Evolutionary conservation across 768 basidiomycete genomes (phyloP), one percentile per base, ranked within the genome.

Genomic region (Thelephora aurantiotincta): DNA sequence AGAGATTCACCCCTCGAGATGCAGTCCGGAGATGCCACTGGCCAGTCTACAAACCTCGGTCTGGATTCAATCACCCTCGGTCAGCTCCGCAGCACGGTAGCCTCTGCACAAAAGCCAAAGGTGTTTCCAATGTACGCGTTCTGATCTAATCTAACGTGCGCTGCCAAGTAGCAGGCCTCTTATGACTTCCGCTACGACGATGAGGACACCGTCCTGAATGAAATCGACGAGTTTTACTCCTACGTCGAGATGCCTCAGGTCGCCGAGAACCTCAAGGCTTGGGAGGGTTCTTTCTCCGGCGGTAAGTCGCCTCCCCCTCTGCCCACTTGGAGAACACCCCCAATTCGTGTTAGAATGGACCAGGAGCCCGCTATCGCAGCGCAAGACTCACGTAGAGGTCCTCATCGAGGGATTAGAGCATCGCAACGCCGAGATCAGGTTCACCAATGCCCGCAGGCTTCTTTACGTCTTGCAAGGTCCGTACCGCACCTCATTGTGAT

Each of bases 211-310:
- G 80, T 97, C 16, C 82, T 94, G 74, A 84, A 86, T 57, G 96
- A 99, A 62, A 81, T 99, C 35, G 88, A 97, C 50, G 96, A 99
- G 64, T 97, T 98, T 66, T 98, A 94, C 64, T 89, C 90, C 18
- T 99, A 96, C 64, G 80, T 90, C 51, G 94, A 97, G 68, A 88
- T 91, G 77, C 77, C 85, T 0, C 87, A 92, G 60, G 82, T 91
- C 18, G 78, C 77, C 2, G 86, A 89, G 68, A 89, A 90, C 60
- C 68, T 88, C 52, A 82, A 80, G 58, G 83, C 87, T 41, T 96
- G 90, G 85, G 77, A 84, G 57, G 81, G 81, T 35, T 88, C 83
- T 37, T 93, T 85, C 60, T 65, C 72, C 26, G 78, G 78, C 63
- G 85, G 90, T 85, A 57, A 56, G 77, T 20, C 46, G 47, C 33